These are phyloP conservation scores for Paramecium sonneborni DNA, from an alignment of 73 alveolate genomes.

Conservation along the genomic window DNA sequence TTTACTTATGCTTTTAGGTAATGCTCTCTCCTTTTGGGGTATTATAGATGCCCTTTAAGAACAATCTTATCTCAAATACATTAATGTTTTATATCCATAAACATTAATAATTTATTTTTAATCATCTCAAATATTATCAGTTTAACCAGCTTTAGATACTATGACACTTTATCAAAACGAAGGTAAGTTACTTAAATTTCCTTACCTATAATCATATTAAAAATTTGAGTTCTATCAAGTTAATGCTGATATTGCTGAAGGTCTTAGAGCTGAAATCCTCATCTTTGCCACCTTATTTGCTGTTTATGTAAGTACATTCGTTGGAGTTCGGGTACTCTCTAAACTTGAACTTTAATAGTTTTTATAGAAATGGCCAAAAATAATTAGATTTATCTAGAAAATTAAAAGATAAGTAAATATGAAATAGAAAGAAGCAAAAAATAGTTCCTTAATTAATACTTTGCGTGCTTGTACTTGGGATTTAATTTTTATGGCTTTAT, in stretches of 20 bases:
- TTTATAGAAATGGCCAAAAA: not conserved
- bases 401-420: not conserved
- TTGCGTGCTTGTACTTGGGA: not conserved
- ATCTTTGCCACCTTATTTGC: not conserved
- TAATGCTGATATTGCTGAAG: not conserved
- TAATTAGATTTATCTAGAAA: not conserved
- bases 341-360: not conserved
- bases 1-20: not conserved
- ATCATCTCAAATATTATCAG: not conserved
- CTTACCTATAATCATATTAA: not conserved
- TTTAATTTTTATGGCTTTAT: not conserved
- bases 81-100: not conserved
- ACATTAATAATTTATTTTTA: not conserved
- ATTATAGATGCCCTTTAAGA: not conserved
- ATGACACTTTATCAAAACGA: not conserved
- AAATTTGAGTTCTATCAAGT: not conserved
- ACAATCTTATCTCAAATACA: not conserved
- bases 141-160: not conserved
- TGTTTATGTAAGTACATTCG: not conserved
- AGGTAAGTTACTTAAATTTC: not conserved
- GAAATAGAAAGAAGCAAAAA: not conserved
- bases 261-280: not conserved
- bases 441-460: not conserved
- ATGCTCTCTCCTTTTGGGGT: not conserved
- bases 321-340: not conserved